Percentiles rank a stretch among this genome's conserved stretches.
phyloP scores from a whole-genome alignment of 495 filamentous ascomycete genomes.

The Hypoxylon perforatum region DNA sequence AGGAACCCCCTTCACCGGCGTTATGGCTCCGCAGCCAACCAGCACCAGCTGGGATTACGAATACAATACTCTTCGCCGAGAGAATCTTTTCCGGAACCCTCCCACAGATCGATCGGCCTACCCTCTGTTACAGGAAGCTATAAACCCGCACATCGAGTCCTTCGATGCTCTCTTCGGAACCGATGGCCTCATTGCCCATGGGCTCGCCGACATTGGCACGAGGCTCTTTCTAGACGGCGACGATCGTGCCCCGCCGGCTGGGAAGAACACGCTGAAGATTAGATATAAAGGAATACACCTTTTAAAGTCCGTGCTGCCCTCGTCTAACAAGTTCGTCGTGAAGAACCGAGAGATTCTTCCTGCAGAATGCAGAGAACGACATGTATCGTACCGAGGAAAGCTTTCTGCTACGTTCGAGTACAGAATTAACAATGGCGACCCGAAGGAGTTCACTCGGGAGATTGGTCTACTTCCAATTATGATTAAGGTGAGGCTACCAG shows the following conservation, averaged over 20 bases:
- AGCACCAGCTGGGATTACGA: constrained; percentile 79
- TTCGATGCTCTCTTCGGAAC: constrained; percentile 92
- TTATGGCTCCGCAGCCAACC: constrained; percentile 67
- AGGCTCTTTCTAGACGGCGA: constrained; percentile 88
- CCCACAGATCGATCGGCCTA: constrained; percentile 89
- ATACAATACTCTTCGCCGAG: constrained; percentile 82
- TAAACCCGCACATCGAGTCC: constrained; percentile 90
- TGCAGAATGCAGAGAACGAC: constrained; percentile 92
- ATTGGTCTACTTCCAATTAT: constrained; percentile 92
- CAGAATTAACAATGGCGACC: constrained; percentile 84
- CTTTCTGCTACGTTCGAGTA: constrained; percentile 83
- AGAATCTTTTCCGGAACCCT: constrained; percentile 87
- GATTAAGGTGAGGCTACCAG: constrained; percentile 72
- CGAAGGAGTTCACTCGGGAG: constrained; percentile 81
- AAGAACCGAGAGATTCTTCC: constrained; percentile 86
- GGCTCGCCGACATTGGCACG: constrained; percentile 86
- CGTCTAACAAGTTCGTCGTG: constrained; percentile 80
- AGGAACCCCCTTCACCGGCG: constrained; percentile 41
- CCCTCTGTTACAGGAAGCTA: constrained; percentile 81
- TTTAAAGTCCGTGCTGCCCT: constrained; percentile 77
- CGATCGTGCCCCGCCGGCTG: constrained; percentile 60
- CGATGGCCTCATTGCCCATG: constrained; percentile 74
- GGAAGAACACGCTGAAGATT: constrained; percentile 77
- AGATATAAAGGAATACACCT: constrained; percentile 81
- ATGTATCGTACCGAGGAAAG: constrained; percentile 90